Evolutionary conservation across 805 yeast genomes (phyloP).

Genomic region (Candida chauliodis): DNA sequence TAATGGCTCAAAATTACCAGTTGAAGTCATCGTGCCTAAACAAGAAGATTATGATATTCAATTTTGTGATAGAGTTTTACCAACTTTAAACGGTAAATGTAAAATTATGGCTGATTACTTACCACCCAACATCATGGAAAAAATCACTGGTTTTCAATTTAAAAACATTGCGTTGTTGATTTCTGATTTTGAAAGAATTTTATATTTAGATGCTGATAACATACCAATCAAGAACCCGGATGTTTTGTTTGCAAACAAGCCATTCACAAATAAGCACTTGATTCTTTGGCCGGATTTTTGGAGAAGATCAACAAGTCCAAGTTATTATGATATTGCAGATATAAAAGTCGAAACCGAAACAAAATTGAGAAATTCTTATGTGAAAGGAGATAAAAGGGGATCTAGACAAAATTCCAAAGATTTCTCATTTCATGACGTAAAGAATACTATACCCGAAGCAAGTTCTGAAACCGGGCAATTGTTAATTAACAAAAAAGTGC

Average conservation of each 20-base stretch:
- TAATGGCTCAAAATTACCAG: conserved; percentile 31
- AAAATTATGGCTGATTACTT: conserved; percentile 47
- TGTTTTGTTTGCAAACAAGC: conserved; percentile 29
- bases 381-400: conserved; percentile 25
- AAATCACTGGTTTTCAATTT: conserved; percentile 30
- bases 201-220: conserved; percentile 40
- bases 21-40: conserved; percentile 35
- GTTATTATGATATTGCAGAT: conserved; percentile 31
- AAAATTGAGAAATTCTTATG: conserved; percentile 25
- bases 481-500: conserved; percentile 30
- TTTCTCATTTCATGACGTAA: conserved; percentile 24
- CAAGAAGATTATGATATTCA: conserved; percentile 29
- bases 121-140: conserved; percentile 18
- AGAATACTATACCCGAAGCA: conserved; percentile 34
- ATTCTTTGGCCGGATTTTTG: conserved; percentile 42
- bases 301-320: conserved; percentile 39
- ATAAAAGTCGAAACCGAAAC: conserved; percentile 19
- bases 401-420: conserved; percentile 8
- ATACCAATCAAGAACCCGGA: conserved; percentile 36
- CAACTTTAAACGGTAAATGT: conserved; percentile 31
- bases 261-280: conserved; percentile 24
- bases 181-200: conserved; percentile 31
- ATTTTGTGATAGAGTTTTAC: conserved; percentile 30
- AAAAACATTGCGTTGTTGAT: conserved; percentile 36
- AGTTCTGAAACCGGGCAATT: conserved; percentile 40